Percentiles rank a stretch among this genome's conserved stretches.
Evolutionary conservation across 2,329 filamentous ascomycete genomes (phyloP).

Genomic region (Penicillium italicum): DNA sequence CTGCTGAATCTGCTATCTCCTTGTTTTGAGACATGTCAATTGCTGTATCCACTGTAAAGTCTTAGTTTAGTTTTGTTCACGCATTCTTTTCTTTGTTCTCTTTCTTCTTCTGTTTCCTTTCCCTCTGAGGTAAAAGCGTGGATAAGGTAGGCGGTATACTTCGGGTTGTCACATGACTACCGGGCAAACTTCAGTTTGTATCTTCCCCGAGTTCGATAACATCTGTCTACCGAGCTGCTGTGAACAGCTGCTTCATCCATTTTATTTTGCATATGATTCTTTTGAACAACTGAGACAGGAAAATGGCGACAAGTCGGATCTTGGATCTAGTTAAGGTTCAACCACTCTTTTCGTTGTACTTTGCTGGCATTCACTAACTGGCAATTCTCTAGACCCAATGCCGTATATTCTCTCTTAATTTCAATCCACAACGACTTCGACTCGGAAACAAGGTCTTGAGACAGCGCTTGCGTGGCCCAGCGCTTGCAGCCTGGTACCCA

Average conservation of each 20-base stretch:
- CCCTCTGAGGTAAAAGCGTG: not conserved
- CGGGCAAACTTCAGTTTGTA: conserved; percentile 1
- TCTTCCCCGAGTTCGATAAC: not conserved
- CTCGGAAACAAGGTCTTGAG: conserved; percentile 90
- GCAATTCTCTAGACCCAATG: conserved; percentile 68
- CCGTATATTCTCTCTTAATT: conserved; percentile 84
- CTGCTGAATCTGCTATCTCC: not conserved
- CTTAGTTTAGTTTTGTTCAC: not conserved
- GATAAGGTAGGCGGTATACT: not conserved
- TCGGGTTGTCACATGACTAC: not conserved
- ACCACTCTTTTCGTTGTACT: not conserved
- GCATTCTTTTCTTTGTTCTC: not conserved
- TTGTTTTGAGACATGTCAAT: not conserved
- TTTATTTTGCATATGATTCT: not conserved
- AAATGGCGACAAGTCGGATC: conserved; percentile 51
- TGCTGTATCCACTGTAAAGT: not conserved
- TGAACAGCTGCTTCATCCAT: not conserved
- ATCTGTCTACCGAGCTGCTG: not conserved
- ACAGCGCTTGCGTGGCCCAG: conserved; percentile 79
- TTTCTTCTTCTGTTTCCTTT: not conserved
- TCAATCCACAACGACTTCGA: conserved; percentile 77
- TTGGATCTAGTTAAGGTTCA: conserved; percentile 74
- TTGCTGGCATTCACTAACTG: not conserved
- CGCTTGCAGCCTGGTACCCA: conserved; percentile 85
- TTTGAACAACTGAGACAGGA: not conserved